Conservation (phyloP, 2,329 filamentous ascomycete species). For the Cordyceps fumosorosea region DNA sequence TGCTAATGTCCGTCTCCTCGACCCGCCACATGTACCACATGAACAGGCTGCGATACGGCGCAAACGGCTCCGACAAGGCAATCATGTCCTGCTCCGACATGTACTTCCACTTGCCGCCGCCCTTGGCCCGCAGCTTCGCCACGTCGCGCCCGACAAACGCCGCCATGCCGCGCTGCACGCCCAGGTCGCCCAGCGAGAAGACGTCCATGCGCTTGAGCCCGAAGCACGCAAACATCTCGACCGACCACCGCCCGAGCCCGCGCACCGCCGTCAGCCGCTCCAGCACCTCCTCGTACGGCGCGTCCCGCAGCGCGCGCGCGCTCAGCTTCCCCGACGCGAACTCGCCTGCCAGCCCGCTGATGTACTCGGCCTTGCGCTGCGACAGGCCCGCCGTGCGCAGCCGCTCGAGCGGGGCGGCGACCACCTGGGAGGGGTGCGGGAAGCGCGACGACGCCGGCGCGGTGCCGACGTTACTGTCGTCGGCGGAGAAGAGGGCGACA, state of each 20-base stretch:
- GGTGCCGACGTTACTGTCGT: slow-evolving; percentile 13
- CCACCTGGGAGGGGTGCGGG: slow-evolving; percentile 70
- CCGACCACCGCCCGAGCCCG: slow-evolving; percentile 82
- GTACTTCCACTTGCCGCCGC: slow-evolving; percentile 94
- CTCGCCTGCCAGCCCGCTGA: slow-evolving; percentile 76
- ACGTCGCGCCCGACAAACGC: slow-evolving; percentile 79
- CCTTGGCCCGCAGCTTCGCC: slow-evolving; percentile 69
- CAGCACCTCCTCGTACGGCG: slow-evolving; percentile 79
- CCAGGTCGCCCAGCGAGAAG: slow-evolving; percentile 85
- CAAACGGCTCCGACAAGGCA: slow-evolving; percentile 70
- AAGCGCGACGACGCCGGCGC: slow-evolving; percentile 40
- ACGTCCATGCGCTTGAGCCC: slow-evolving; percentile 92
- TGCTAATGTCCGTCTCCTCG: slow-evolving; percentile 68
- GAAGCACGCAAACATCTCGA: slow-evolving; percentile 98
- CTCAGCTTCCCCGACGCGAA: slow-evolving; percentile 71
- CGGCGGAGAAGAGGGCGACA: slow-evolving; percentile 58
- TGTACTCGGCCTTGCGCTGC: slow-evolving; percentile 92
- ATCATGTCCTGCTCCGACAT: slow-evolving; percentile 93
- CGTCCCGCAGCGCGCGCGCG: slow-evolving; percentile 67
- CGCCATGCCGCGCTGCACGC: slow-evolving; percentile 92
- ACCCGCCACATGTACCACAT: slow-evolving; percentile 99
- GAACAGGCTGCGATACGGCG: slow-evolving; percentile 82
- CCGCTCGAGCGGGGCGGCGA: slow-evolving; percentile 51
- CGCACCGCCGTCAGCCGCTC: slow-evolving; percentile 77
- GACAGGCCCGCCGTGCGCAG: slow-evolving; percentile 84